Evolutionary conservation across 371 early-diverging fungal genomes (phyloP).

Genomic region (Dentiscutata heterogama): DNA sequence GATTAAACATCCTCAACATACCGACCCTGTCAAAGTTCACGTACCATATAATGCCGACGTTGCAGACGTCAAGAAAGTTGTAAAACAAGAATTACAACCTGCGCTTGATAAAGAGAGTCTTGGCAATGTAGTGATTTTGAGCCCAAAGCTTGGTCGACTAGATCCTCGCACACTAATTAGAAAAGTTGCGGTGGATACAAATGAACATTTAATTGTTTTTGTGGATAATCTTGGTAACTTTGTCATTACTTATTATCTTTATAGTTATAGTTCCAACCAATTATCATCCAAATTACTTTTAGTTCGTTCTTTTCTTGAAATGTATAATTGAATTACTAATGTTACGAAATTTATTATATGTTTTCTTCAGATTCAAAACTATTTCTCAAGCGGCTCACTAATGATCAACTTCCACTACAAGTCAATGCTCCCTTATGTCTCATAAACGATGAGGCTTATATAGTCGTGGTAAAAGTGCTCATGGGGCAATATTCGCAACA

Average conservation of each 20-base stretch:
- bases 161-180: conserved; percentile 31
- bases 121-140: conserved; percentile 42
- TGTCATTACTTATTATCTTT: neutral
- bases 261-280: neutral
- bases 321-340: too few species aligned
- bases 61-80: conserved; percentile 37
- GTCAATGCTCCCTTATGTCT: conserved; percentile 44
- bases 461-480: conserved; percentile 35
- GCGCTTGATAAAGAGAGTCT: conserved; percentile 43
- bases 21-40: conserved; percentile 38
- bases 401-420: conserved; percentile 42
- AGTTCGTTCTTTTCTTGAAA: neutral
- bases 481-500: conserved; percentile 22
- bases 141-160: conserved; percentile 25
- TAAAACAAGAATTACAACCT: conserved; percentile 39
- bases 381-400: conserved; percentile 35
- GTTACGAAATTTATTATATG: neutral
- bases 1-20: conserved; percentile 39
- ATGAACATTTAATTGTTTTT: conserved; percentile 32
- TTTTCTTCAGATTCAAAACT: conserved; percentile 31
- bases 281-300: neutral
- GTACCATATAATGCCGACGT: conserved; percentile 43
- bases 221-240: conserved; percentile 43
- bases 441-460: conserved; percentile 41
- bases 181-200: conserved; percentile 12